These are phyloP conservation scores for Marchantia paleacea DNA, from an alignment of 225 moss, liverwort and hornwort species.

Conservation along the genomic window DNA sequence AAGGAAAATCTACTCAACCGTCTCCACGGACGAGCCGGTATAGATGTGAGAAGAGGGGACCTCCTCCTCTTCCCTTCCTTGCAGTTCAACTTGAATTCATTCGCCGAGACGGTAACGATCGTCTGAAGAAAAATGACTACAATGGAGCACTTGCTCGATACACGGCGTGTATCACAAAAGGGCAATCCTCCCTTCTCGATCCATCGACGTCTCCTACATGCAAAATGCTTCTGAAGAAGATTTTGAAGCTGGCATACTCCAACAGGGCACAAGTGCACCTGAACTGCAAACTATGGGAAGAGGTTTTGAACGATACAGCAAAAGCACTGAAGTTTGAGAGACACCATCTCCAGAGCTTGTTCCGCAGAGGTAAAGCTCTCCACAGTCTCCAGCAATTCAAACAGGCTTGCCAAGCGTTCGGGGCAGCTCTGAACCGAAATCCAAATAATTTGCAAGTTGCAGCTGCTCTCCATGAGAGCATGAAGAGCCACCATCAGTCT, in stretches of 20 bases:
- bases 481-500: slow-evolving; percentile 59
- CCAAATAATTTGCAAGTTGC: slow-evolving; percentile 53
- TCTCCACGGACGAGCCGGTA: neutral
- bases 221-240: slow-evolving; percentile 33
- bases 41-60: neutral
- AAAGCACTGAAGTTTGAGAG: slow-evolving; percentile 63
- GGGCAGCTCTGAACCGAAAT: slow-evolving; percentile 46
- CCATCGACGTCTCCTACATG: neutral
- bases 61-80: neutral
- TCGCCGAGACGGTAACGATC: slow-evolving; percentile 12
- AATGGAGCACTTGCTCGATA: neutral
- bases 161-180: neutral
- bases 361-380: slow-evolving; percentile 70
- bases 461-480: slow-evolving; percentile 59
- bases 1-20: neutral
- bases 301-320: slow-evolving; percentile 69
- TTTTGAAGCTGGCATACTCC: slow-evolving; percentile 64
- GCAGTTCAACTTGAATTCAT: slow-evolving; percentile 10
- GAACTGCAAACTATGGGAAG: slow-evolving; percentile 55
- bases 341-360: slow-evolving; percentile 63
- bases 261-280: slow-evolving; percentile 73
- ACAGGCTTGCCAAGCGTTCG: slow-evolving; percentile 56
- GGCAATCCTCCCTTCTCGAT: neutral
- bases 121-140: neutral
- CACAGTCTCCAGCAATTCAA: slow-evolving; percentile 70